phyloP scores from a whole-genome alignment of 176 grass and related monocot species.

The Eragrostis nindensis region DNA sequence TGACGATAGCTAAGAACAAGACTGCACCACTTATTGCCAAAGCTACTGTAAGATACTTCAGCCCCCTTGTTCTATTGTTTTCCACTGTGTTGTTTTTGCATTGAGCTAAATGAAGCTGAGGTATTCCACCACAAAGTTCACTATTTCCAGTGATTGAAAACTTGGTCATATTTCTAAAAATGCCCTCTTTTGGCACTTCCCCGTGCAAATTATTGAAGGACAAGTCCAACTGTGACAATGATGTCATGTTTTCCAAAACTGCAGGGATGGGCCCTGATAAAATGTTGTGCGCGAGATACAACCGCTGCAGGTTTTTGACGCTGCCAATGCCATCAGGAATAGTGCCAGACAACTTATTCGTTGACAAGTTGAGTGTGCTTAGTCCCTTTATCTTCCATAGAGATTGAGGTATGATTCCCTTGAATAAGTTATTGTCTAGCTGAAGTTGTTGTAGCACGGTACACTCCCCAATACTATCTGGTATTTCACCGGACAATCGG shows the following conservation, averaged over 20 bases:
- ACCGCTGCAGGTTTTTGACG: background rate
- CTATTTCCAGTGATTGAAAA: slow-evolving; percentile 16
- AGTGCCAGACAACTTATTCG: slow-evolving; percentile 37
- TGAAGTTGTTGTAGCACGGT: slow-evolving; percentile 5
- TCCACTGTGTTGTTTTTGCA: background rate
- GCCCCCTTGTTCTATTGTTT: background rate
- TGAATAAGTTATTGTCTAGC: slow-evolving; percentile 45
- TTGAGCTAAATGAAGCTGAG: slow-evolving; percentile 27
- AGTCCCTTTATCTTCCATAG: slow-evolving; percentile 40
- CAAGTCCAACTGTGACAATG: slow-evolving; percentile 35
- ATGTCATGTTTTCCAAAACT: slow-evolving; percentile 23
- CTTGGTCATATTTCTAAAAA: slow-evolving; percentile 21
- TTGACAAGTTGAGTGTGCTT: slow-evolving; percentile 14
- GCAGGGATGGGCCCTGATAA: slow-evolving; percentile 32
- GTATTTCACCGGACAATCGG: slow-evolving; percentile 40
- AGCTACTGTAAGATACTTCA: background rate
- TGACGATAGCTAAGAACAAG: background rate
- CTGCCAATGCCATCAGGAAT: slow-evolving; percentile 35
- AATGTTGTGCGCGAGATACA: slow-evolving; percentile 41
- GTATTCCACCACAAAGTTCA: slow-evolving; percentile 38
- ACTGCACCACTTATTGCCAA: background rate
- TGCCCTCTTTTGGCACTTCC: slow-evolving; percentile 26
- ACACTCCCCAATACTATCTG: slow-evolving; percentile 9
- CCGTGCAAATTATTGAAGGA: slow-evolving; percentile 51
- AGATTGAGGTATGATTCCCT: slow-evolving; percentile 37